Base-by-base conservation (phyloP, 2,329 filamentous ascomycete species). In the Colletotrichum spaethianum region DNA sequence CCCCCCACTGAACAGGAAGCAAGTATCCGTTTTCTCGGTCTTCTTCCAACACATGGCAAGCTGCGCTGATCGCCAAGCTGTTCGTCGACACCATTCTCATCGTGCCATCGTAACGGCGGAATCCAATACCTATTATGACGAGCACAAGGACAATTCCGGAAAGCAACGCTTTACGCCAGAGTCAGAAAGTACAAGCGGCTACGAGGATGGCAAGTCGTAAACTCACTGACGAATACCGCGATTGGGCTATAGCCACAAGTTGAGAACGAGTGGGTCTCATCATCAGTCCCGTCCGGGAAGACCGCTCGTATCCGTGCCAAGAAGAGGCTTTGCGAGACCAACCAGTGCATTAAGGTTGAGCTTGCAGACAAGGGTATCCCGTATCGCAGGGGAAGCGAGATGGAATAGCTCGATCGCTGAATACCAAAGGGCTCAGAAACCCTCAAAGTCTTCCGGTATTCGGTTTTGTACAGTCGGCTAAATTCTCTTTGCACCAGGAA, bases 401-500 rank as follows among this genome's bases (percentile, higher is more conserved):
- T 82, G 57, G 81, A 85, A 70, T 85, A 86, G 1, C 79, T 84
- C 0, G 80, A 82, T 4, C 83, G 78, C 73, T 88, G 85, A 4
- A 79, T 76, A 5, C 82, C 83, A 1, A 73, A 69, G 0, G 83
- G 84, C 64, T 79, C 78, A 0, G 83, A 84, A 1, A 87, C 85
- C 6, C 85, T 81, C 1, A 87, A 76, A 0, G 82, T 70, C 48
- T 84, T 84, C 4, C 82, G 77, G 44, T 40, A 33, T 9, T 18
- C 20, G 14, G 76, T 23, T 0, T 65, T 40, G 3, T 80, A 79
- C 75, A 83, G 85, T 0, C 75, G 74, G 53, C 79, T 82, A 78
- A 84, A 90, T 76, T 90, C 88, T 11, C 78, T 75, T 0, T 82
- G 83, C 0, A 84, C 75, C 0, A 86, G 79, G 78, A 88, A 86